A percentile compares a stretch with the other conserved stretches of the same genome.
These are phyloP conservation scores for Plasmodium knowlesi DNA, from an alignment of 169 alveolate genomes.

Conservation along the genomic window DNA sequence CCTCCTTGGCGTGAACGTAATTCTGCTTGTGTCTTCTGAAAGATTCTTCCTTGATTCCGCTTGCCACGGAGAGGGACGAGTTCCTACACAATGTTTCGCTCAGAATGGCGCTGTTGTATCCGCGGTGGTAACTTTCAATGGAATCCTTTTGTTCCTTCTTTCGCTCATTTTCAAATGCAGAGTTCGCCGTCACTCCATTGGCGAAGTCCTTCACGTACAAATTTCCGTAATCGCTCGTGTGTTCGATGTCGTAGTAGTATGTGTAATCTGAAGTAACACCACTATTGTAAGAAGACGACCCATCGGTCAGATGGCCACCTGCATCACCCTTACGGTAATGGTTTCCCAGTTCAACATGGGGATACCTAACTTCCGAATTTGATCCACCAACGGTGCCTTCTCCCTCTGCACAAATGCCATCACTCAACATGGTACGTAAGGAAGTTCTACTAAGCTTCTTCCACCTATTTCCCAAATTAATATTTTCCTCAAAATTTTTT, in stretches of 20 bases:
- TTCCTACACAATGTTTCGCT: neutral
- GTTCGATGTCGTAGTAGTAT: neutral
- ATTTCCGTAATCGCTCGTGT: neutral
- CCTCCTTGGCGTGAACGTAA: neutral
- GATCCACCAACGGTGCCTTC: neutral
- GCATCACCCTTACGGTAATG: neutral
- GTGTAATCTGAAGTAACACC: neutral
- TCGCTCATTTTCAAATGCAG: neutral
- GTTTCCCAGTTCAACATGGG: neutral
- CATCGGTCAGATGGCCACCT: too few species aligned
- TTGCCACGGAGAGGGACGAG: neutral
- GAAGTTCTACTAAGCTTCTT: neutral
- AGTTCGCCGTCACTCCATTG: neutral
- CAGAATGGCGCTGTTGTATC: neutral
- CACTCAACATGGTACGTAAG: neutral
- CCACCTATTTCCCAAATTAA: conserved; percentile 3
- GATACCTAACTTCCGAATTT: neutral
- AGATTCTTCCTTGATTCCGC: neutral
- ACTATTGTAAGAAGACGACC: neutral
- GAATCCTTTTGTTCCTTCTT: neutral
- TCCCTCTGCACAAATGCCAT: neutral
- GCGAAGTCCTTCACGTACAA: neutral
- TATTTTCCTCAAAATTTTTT: neutral
- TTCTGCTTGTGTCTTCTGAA: neutral
- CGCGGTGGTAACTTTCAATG: neutral